Base-by-base conservation (phyloP, 192 early-diverging fungal species). In the Coemansia sp. region DNA sequence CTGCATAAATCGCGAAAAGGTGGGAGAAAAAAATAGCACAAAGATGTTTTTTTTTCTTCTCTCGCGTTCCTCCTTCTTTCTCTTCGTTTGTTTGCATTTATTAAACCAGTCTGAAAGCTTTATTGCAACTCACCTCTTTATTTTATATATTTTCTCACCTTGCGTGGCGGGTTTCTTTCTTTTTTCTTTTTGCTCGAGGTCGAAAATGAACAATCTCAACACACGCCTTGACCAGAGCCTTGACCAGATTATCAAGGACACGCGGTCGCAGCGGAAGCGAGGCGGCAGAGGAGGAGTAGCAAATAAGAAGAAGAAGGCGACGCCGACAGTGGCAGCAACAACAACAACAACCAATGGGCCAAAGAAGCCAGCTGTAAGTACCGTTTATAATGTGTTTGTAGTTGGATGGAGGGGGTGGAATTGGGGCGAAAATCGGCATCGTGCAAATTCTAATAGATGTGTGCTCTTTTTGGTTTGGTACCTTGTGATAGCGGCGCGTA, bases 181-280 rank as follows among this genome's bases (percentile, higher is more conserved):
- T 22, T 48, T 48, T 48, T 48, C 45, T 23, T 23, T 48, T 25
- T 48, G 23, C 11, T 48, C 11, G 22, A 10, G 11, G 23, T 3
- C 8, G 22, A 54, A 54, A 31, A 48, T 54, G 52, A 25, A 54
- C 52, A 47, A 67, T 22, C 64, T 75, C 28, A 75, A 75, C 50
- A 42, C 67, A 33, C 67, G 68, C 15, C 65, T 78, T 48, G 70
- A 78, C 75, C 65, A 78, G 59, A 78, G 75, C 52, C 54, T 78
- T 22, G 69, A 78, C 41, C 52, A 72, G 19, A 71, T 78, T 38
- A 78, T 78, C 10, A 78, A 61, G 27, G 75, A 71, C 29, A 54
- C 52, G 30, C 62, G 34, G 31, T 64, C 61, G 20, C 27, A 40
- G 40, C 57, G 60, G 53, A 59, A 15, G 29, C n/a, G n/a, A n/a